A percentile compares a stretch with the other conserved stretches of the same genome.
Evolutionary conservation across 192 early-diverging fungal species (phyloP).

Genomic region (Podila horticola): DNA sequence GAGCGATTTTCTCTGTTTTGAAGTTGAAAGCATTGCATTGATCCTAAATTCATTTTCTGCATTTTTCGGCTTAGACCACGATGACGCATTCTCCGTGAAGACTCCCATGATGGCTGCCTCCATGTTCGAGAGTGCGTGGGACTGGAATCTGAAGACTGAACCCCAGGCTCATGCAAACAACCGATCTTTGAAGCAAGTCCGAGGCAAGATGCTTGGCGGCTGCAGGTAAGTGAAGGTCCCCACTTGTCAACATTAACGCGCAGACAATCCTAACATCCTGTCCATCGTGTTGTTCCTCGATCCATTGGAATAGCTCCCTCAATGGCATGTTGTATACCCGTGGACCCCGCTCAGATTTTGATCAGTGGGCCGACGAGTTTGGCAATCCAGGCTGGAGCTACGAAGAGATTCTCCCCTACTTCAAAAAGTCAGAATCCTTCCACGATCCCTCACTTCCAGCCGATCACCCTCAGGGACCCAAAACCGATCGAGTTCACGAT

Average conservation of each 20-base stretch:
- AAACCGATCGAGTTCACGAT: conserved; percentile 2
- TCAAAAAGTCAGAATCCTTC: conserved; percentile 26
- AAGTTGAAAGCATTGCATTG: background rate
- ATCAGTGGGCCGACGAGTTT: conserved; percentile 8
- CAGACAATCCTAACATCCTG: background rate
- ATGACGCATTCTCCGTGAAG: background rate
- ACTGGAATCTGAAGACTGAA: conserved; percentile 12
- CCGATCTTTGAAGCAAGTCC: conserved; percentile 8
- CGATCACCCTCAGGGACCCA: conserved; percentile 6
- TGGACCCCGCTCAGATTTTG: conserved; percentile 7
- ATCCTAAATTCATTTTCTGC: too few relatives aligned
- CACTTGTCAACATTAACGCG: background rate
- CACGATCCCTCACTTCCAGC: background rate
- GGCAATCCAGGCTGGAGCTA: conserved; percentile 48
- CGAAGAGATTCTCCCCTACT: conserved; percentile 20
- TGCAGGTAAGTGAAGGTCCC: conserved; percentile 6
- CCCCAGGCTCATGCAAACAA: conserved; percentile 25
- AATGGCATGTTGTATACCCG: conserved; percentile 23
- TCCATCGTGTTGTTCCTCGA: too few relatives aligned
- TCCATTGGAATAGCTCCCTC: background rate
- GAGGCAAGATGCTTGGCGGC: conserved; percentile 20
- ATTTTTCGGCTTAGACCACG: too few relatives aligned
- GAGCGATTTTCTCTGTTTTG: too few relatives aligned
- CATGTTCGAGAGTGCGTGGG: conserved; percentile 4
- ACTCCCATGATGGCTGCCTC: background rate